Evolutionary conservation across 139 green algal genomes (phyloP).

Genomic region (Microglena sp.): DNA sequence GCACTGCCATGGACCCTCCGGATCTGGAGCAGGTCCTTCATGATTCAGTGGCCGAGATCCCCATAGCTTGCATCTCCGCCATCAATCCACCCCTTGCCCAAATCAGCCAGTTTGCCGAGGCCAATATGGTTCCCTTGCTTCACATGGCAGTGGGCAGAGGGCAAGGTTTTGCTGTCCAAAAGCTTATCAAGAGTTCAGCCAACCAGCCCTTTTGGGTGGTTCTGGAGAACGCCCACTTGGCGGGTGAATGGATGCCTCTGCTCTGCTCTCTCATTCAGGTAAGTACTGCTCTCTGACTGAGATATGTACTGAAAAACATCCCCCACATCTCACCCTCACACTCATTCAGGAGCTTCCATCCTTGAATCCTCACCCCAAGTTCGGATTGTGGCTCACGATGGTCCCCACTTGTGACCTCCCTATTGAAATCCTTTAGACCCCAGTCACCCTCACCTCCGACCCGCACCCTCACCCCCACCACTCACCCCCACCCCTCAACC

Average conservation of each 20-base stretch:
- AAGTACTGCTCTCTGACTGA: too few relatives aligned
- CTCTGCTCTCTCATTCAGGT: conserved; percentile 46
- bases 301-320: too few relatives aligned
- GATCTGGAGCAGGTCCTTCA: conserved; percentile 26
- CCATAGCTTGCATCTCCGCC: conserved; percentile 24
- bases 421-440: conserved; percentile 42
- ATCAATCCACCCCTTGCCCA: conserved; percentile 26
- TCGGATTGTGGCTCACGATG: conserved; percentile 52
- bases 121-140: conserved; percentile 9
- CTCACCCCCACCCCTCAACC: too few relatives aligned
- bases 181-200: conserved; percentile 17
- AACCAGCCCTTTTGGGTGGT: conserved; percentile 41
- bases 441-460: too few relatives aligned
- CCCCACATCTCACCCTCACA: too few relatives aligned
- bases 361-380: conserved; percentile 34
- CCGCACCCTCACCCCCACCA: too few relatives aligned
- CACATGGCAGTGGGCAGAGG: conserved; percentile 31
- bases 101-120: conserved; percentile 29
- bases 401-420: conserved; percentile 44
- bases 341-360: conserved; percentile 25
- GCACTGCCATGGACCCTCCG: conserved; percentile 18
- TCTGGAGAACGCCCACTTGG: conserved; percentile 64
- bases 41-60: conserved; percentile 7
- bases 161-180: conserved; percentile 24
- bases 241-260: conserved; percentile 51